Base-by-base conservation (phyloP, 768 basidiomycete species). In the Phylloporus sp. region DNA sequence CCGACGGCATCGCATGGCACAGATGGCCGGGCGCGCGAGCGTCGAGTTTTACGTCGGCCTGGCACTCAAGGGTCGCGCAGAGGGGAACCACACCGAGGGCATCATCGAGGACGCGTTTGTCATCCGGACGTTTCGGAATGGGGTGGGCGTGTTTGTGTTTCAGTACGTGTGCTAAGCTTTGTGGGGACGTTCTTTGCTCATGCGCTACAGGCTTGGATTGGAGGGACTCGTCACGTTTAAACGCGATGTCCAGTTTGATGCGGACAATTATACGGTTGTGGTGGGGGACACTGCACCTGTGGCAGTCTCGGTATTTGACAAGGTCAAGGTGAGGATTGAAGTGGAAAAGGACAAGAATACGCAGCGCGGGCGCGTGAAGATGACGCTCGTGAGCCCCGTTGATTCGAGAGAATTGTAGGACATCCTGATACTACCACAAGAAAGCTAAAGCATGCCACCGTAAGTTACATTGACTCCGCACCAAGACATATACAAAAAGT, bases 31-130 rank as follows among this genome's bases (percentile, higher is more conserved):
- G 4, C 79, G 97, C 13, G 97, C 97, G 0, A 95, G 92, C 65
- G 88, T 97, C 28, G 95, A 99, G 70, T 99, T 98, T 59, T 98
- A 97, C 61, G 94, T 97, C 24, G 95, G 95, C 0, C 73, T 99
- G 15, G 93, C 95, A 5, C 71, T 98, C 55, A 92, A 91, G 58
- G 82, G 80, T 3, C 76, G 85, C 13, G 79, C 78, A 40, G 64
- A 75, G 56, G 34, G 57, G 23, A 28, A 15, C 6, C 52, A 70
- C 29, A 34, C 52, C 43, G 69, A 69, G 34, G 67, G 70, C 11
- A 84, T 91, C 11, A 70, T 62, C 3, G 92, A 95, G 60, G 90
- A 94, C 29, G 94, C 92, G 5, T 95, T 89, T 63, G 92, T 99
- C 40, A 95, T 98, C 51, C 77, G 95, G 54, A 85, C 88, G 5